Evolutionary conservation across 495 filamentous ascomycete genomes (phyloP).

Genomic region (Darksidea phi): DNA sequence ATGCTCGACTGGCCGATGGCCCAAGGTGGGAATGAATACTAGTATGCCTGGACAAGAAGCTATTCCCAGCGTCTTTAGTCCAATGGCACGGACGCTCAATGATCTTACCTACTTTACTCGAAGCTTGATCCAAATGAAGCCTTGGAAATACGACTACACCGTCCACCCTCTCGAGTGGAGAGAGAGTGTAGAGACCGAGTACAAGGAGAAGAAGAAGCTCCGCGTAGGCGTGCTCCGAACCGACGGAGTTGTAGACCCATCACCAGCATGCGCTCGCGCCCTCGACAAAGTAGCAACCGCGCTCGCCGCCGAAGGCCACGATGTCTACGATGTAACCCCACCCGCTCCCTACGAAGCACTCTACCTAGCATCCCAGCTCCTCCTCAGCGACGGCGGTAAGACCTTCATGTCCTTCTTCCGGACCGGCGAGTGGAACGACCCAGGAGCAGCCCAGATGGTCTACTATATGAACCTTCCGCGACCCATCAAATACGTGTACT

Average conservation of each 20-base stretch:
- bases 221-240: constrained; percentile 74
- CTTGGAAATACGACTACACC: constrained; percentile 86
- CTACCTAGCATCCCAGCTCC: constrained; percentile 74
- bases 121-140: constrained; percentile 75
- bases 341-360: constrained; percentile 73
- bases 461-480: constrained; percentile 70
- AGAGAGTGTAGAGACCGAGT: constrained; percentile 56
- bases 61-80: constrained; percentile 83
- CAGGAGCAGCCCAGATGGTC: constrained; percentile 71
- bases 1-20: constrained; percentile 96
- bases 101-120: constrained; percentile 86
- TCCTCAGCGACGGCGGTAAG: constrained; percentile 82
- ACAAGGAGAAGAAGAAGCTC: constrained; percentile 59
- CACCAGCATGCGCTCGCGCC: constrained; percentile 79
- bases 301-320: constrained; percentile 69
- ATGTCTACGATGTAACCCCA: constrained; percentile 68
- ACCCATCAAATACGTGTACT: constrained; percentile 81
- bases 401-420: constrained; percentile 78
- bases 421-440: constrained; percentile 75
- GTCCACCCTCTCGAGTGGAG: constrained; percentile 87
- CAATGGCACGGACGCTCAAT: constrained; percentile 84
- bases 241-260: constrained; percentile 85
- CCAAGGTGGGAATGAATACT: constrained; percentile 77
- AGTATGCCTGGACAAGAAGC: constrained; percentile 96
- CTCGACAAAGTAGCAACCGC: constrained; percentile 67